Evolutionary conservation across 1,284 basidiomycete species (phyloP).

Genomic region (Jaminaea rosea): DNA sequence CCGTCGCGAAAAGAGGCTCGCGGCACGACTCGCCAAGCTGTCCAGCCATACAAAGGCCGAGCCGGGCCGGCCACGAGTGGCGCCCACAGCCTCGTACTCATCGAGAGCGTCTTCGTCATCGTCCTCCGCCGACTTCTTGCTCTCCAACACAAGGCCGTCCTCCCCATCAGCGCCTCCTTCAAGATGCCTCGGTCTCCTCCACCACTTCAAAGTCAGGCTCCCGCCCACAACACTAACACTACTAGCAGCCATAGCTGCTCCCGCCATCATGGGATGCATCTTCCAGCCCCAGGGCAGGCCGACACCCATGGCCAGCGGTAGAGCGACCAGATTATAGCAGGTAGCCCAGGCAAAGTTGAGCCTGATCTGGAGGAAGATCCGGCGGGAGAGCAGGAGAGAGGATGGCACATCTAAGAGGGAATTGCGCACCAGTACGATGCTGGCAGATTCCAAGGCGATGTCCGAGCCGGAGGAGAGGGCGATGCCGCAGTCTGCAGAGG

Average conservation of each 20-base stretch:
- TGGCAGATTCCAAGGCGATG: slow-evolving; percentile 93
- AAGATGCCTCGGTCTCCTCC: slow-evolving; percentile 37
- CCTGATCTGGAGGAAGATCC: slow-evolving; percentile 82
- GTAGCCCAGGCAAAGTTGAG: slow-evolving; percentile 51
- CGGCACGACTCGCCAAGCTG: too few relatives aligned
- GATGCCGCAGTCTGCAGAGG: slow-evolving; percentile 88
- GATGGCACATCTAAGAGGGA: slow-evolving; percentile 94
- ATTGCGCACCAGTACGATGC: slow-evolving; percentile 92
- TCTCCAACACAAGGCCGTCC: too few relatives aligned
- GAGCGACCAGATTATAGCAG: slow-evolving; percentile 78
- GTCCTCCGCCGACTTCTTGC: too few relatives aligned
- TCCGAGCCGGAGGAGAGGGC: slow-evolving; percentile 91
- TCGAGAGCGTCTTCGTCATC: too few relatives aligned
- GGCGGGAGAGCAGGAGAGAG: slow-evolving; percentile 76
- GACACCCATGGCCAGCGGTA: slow-evolving; percentile 97
- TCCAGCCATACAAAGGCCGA: too few relatives aligned
- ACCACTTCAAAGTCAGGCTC: slow-evolving; percentile 66
- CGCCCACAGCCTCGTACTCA: too few relatives aligned
- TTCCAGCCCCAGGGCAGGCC: slow-evolving; percentile 84
- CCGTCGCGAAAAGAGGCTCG: too few relatives aligned
- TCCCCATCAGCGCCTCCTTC: background rate
- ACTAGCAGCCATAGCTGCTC: slow-evolving; percentile 93
- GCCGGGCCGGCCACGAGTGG: too few relatives aligned
- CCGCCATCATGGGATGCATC: slow-evolving; percentile 96
- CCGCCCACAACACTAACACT: slow-evolving; percentile 90